These are phyloP conservation scores for Acanthamoeba lenticulata DNA, from an alignment of 208 protist species.

Conservation along the genomic window DNA sequence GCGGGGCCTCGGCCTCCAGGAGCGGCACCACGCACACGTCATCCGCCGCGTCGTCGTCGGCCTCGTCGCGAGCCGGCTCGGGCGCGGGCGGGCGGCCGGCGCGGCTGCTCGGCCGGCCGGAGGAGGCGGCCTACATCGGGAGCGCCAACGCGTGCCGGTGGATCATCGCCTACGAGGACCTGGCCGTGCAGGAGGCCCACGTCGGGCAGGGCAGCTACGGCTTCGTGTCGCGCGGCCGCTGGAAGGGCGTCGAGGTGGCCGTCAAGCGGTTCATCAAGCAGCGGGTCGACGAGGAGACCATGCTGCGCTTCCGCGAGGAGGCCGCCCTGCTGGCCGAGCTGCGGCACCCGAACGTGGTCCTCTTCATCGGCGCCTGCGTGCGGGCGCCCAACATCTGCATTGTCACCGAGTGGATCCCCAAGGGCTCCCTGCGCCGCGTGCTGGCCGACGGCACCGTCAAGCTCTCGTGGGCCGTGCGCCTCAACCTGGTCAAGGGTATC, in stretches of 20 bases:
- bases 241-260: slow-evolving; percentile 75
- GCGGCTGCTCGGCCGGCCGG: neutral
- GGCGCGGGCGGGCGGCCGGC: neutral
- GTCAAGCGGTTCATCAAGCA: slow-evolving; percentile 73
- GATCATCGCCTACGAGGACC: slow-evolving; percentile 68
- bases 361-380: slow-evolving; percentile 65
- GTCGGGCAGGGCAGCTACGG: slow-evolving; percentile 78
- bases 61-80: neutral
- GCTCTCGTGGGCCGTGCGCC: neutral
- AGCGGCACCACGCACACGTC: neutral
- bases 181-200: slow-evolving; percentile 69
- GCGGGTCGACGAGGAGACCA: slow-evolving; percentile 7
- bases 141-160: neutral
- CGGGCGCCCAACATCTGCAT: slow-evolving; percentile 54
- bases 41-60: neutral
- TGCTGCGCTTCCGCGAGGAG: slow-evolving; percentile 54
- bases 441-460: slow-evolving; percentile 20
- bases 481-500: neutral
- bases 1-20: neutral
- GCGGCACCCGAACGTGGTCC: slow-evolving; percentile 60
- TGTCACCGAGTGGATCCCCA: slow-evolving; percentile 55
- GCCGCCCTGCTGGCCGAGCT: slow-evolving; percentile 53
- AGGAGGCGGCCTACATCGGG: neutral
- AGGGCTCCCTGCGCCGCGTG: slow-evolving; percentile 17
- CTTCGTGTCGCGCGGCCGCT: slow-evolving; percentile 76